Conservation (phyloP, 2,329 filamentous ascomycete species). For the Colletotrichum lupini region DNA sequence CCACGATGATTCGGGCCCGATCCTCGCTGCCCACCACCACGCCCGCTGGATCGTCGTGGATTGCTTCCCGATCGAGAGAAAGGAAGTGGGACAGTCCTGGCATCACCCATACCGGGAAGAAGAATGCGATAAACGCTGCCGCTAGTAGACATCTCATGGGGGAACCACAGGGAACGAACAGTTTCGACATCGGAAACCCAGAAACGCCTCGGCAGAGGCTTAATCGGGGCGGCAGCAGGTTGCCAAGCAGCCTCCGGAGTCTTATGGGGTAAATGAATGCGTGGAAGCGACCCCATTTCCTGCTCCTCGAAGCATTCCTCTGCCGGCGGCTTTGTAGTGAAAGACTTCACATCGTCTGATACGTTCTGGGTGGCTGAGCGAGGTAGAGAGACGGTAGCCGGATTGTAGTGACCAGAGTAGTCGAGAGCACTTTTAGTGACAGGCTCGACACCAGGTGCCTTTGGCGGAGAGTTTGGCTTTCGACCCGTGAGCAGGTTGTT, state of each 20-base stretch:
- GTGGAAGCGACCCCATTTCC: constrained; percentile 81
- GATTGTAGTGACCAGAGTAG: constrained; percentile 56
- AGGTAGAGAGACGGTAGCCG: constrained; percentile 78
- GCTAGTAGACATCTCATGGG: constrained; percentile 37
- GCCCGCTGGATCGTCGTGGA: constrained; percentile 41
- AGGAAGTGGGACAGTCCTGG: constrained; percentile 52
- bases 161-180: constrained; percentile 40
- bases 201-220: constrained; percentile 65
- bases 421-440: constrained; percentile 76
- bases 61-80: constrained; percentile 46
- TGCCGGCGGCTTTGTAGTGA: constrained; percentile 75
- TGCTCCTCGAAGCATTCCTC: constrained; percentile 86
- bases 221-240: constrained; percentile 64
- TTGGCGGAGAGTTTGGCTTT: constrained; percentile 67
- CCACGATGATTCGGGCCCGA: constrained; percentile 38
- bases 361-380: constrained; percentile 26
- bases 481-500: constrained; percentile 80
- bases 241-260: constrained; percentile 73
- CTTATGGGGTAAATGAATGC: constrained; percentile 73
- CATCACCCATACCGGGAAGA: constrained; percentile 54
- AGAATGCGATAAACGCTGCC: constrained; percentile 45
- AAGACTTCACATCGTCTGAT: constrained; percentile 41
- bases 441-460: constrained; percentile 72
- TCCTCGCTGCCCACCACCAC: constrained; percentile 33
- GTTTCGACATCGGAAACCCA: constrained; percentile 54